Evolutionary conservation across 208 protist species (phyloP).

Genomic region (Trypanosoma boissoni): DNA sequence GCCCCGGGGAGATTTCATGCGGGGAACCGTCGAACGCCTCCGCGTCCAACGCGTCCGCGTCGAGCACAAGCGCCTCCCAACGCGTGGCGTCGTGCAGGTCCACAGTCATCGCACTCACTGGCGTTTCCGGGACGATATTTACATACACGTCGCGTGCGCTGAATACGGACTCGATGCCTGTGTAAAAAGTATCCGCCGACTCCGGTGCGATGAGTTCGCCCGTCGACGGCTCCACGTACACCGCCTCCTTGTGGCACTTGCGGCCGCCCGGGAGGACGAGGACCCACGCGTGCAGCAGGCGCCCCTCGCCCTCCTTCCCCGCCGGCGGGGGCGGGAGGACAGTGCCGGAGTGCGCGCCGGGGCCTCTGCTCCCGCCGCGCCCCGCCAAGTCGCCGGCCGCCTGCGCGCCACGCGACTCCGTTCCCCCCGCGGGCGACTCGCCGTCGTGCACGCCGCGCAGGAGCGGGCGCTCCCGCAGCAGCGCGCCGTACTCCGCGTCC

Average conservation of each 20-base stretch:
- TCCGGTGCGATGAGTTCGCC: constrained; percentile 50
- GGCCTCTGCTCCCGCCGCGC: constrained; percentile 22
- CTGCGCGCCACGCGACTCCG: background rate
- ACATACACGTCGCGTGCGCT: constrained; percentile 89
- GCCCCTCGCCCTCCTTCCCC: too few relatives aligned
- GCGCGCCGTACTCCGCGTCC: constrained; percentile 55
- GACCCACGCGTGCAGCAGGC: constrained; percentile 83
- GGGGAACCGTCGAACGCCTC: constrained; percentile 24
- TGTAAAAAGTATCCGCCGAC: constrained; percentile 57
- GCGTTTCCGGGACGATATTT: constrained; percentile 60
- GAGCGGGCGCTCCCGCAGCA: constrained; percentile 56
- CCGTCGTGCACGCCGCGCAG: constrained; percentile 41
- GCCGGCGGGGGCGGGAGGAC: too few relatives aligned
- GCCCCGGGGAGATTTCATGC: constrained; percentile 5
- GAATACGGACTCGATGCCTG: constrained; percentile 85
- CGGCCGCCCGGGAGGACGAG: constrained; percentile 74
- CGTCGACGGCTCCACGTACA: constrained; percentile 88
- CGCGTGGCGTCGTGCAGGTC: constrained; percentile 57
- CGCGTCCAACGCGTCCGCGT: constrained; percentile 29
- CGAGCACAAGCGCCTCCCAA: constrained; percentile 80
- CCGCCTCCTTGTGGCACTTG: constrained; percentile 40
- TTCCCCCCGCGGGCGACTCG: constrained; percentile 31
- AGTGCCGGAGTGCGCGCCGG: constrained; percentile 1
- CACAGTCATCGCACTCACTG: constrained; percentile 58
- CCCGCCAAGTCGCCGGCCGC: background rate